Conservation (phyloP, 2,329 filamentous ascomycete genomes). For the Trichoderma breve region DNA sequence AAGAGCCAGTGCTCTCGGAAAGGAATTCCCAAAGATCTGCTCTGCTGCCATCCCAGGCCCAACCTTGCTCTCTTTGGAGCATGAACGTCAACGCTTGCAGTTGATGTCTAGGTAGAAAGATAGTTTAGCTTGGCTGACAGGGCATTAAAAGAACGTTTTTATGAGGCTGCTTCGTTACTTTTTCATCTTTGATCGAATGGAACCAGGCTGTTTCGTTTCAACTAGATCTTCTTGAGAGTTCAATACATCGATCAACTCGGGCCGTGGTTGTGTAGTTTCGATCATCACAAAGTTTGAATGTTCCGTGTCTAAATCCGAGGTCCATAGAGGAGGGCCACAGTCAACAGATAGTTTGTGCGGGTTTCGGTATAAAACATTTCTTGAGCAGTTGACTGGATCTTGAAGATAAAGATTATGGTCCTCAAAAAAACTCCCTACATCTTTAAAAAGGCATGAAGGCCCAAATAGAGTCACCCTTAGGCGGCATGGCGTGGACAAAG, state of each 20-base stretch:
- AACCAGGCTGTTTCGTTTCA: background rate
- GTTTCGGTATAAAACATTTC: slow-evolving; percentile 3
- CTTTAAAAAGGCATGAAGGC: background rate
- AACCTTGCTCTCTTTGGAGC: slow-evolving; percentile 38
- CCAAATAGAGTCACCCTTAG: background rate
- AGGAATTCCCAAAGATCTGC: slow-evolving; percentile 37
- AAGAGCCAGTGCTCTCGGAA: slow-evolving; percentile 20
- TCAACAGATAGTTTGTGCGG: background rate
- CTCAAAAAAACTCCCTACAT: slow-evolving; percentile 7
- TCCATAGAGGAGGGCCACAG: background rate
- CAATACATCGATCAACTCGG: background rate
- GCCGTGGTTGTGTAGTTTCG: background rate
- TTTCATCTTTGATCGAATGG: background rate
- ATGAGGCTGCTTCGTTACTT: no score
- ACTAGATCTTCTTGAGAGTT: slow-evolving; percentile 2
- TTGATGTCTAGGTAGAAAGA: slow-evolving; percentile 40
- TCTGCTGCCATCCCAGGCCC: slow-evolving; percentile 29
- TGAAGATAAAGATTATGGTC: slow-evolving; percentile 4
- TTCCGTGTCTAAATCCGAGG: background rate
- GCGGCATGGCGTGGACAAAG: background rate
- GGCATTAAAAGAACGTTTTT: no score
- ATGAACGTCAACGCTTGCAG: slow-evolving; percentile 45
- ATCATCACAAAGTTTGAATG: background rate
- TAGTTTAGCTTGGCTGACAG: no score
- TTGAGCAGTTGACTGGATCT: background rate